phyloP scores from a whole-genome alignment of 2,329 filamentous ascomycete genomes.

The Pezicula radicicola region DNA sequence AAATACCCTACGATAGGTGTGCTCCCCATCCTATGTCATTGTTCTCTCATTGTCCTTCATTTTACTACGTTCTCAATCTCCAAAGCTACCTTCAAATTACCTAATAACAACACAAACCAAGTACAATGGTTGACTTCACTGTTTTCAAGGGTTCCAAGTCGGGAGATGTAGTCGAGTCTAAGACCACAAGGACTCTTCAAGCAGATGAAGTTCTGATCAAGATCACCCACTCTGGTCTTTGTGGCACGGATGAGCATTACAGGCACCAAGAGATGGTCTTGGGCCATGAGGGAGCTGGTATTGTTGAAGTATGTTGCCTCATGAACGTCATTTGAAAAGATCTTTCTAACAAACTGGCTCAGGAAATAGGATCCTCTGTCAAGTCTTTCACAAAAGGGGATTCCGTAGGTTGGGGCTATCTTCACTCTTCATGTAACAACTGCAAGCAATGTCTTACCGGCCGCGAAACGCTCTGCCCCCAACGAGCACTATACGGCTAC shows the following conservation, averaged over 20 bases:
- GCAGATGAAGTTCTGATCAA: slow-evolving; percentile 58
- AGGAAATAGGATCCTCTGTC: slow-evolving; percentile 37
- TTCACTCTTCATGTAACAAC: slow-evolving; percentile 36
- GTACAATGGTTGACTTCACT: slow-evolving; percentile 41
- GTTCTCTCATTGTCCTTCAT: too few relatives aligned
- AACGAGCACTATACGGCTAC: slow-evolving; percentile 38
- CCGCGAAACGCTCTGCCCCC: slow-evolving; percentile 39
- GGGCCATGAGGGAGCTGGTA: slow-evolving; percentile 49
- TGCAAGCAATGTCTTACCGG: slow-evolving; percentile 43
- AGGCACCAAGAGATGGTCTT: slow-evolving; percentile 34
- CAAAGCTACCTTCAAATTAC: neutral
- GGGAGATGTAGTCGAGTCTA: slow-evolving; percentile 49
- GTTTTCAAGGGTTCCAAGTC: slow-evolving; percentile 61
- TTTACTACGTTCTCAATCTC: too few relatives aligned
- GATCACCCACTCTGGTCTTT: slow-evolving; percentile 65
- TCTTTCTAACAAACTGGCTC: slow-evolving; percentile 1
- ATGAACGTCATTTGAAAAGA: neutral
- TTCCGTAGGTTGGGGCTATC: slow-evolving; percentile 45
- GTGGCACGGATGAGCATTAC: slow-evolving; percentile 53
- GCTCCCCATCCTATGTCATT: too few relatives aligned
- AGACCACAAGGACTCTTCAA: slow-evolving; percentile 40
- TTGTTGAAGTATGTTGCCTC: slow-evolving; percentile 30
- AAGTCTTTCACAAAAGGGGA: slow-evolving; percentile 39
- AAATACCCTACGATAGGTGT: neutral
- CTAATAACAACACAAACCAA: neutral